Conservation (phyloP, 768 basidiomycete genomes). For the Naganishia randhawae region DNA sequence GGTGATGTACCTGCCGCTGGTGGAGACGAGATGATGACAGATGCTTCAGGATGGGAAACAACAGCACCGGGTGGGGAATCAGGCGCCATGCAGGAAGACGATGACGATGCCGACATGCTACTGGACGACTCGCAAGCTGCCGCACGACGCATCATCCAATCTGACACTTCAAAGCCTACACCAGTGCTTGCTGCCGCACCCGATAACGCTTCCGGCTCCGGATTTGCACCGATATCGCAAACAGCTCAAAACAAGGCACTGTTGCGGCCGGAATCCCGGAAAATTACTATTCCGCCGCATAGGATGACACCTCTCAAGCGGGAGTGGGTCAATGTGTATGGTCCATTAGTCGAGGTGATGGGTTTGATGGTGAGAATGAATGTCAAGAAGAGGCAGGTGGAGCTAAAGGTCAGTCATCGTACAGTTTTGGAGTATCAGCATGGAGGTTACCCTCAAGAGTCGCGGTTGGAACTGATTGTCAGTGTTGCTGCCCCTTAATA, state of each 20-base stretch:
- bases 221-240: conserved; percentile 25
- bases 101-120: conserved; percentile 56
- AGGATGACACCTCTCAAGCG: conserved; percentile 95
- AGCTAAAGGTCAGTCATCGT: conserved; percentile 70
- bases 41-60: conserved; percentile 23
- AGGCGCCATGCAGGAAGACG: conserved; percentile 27
- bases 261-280: conserved; percentile 76
- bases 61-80: background rate
- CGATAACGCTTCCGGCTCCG: conserved; percentile 9
- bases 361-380: conserved; percentile 98
- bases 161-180: conserved; percentile 13
- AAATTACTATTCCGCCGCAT: conserved; percentile 89
- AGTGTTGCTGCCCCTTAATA: conserved; percentile 30
- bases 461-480: background rate
- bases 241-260: conserved; percentile 33
- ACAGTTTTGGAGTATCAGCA: background rate
- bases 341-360: conserved; percentile 88
- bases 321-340: conserved; percentile 93
- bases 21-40: conserved; percentile 19
- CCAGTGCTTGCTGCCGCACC: conserved; percentile 4
- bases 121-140: conserved; percentile 55
- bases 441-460: background rate
- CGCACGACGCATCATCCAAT: conserved; percentile 18
- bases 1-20: conserved; percentile 15
- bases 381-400: conserved; percentile 77